These are phyloP conservation scores for Candida sphagnicola DNA, from an alignment of 805 yeast genomes.

Conservation along the genomic window DNA sequence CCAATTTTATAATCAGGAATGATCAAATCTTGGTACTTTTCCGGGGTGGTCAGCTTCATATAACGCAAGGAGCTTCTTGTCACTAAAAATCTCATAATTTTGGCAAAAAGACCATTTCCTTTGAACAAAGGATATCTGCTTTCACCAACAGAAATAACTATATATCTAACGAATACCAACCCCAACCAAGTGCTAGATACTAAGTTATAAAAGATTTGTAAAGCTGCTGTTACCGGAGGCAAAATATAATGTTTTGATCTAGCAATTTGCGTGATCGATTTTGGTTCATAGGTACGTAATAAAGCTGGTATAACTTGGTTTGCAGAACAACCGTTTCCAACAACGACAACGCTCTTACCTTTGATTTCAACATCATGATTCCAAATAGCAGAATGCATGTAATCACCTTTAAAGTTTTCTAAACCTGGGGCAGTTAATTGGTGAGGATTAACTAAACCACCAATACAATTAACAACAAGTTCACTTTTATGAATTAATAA, in stretches of 20 bases:
- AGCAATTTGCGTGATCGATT: conserved; percentile 6
- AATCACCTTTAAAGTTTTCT: conserved; percentile 5
- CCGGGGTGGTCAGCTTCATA: conserved; percentile 26
- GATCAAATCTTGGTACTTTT: conserved; percentile 26
- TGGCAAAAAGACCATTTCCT: conserved; percentile 21
- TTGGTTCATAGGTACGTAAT: conserved; percentile 1
- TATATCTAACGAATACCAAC: conserved; percentile 19
- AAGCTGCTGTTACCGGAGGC: conserved; percentile 8
- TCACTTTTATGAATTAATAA: conserved; percentile 1
- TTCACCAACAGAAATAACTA: conserved; percentile 25
- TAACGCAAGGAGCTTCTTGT: conserved; percentile 16
- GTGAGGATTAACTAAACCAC: conserved; percentile 4
- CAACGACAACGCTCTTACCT: conserved; percentile 5
- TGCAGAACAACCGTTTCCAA: conserved; percentile 8
- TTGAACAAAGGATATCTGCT: conserved; percentile 28
- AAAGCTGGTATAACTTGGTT: conserved; percentile 7
- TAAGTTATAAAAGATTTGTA: conserved; percentile 19
- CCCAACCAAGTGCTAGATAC: conserved; percentile 22
- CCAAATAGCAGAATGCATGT: conserved; percentile 7
- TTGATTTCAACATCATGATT: conserved; percentile 3
- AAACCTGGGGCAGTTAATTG: conserved; percentile 5
- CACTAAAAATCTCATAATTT: conserved; percentile 20
- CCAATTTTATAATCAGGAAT: conserved; percentile 39
- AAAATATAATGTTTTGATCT: conserved; percentile 6
- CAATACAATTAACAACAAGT: conserved; percentile 3